Evolutionary conservation across 1,139 yeast species (phyloP), one percentile per base, ranked within the genome.

Genomic region (Pichia sp.): DNA sequence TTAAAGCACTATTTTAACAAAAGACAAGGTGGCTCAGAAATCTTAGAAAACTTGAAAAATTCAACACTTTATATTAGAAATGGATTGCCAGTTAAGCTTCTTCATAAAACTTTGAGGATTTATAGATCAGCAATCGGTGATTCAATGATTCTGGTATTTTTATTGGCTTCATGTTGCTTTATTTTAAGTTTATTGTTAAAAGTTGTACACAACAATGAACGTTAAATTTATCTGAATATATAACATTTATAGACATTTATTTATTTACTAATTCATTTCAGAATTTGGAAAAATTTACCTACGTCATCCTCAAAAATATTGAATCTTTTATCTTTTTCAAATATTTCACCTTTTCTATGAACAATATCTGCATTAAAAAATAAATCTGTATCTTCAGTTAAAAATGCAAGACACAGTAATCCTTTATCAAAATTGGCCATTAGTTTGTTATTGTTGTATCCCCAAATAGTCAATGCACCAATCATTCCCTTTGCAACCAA

Each of bases 401-500:
- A 45, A 48, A 56, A 63, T 34, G 55, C 51, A 35, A 62, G 50
- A 34, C 61, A 58, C 25, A 54, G 44, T n/a, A 58, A 20, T 3
- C 53, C 55, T 18, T 39, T 30, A 35, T 52, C 39, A 6, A 45
- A 22, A 16, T 7, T 11, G 1, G 36, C 4, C 15, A 32, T 18
- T 11, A n/a, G n/a, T n/a, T n/a, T n/a, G n/a, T 11, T 20, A 2
- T 56, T 52, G 26, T 53, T 54, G 38, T 55, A 52, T 1, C 58
- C 46, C 43, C 54, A 62, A 3, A 61, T 51, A 0, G 55, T 46
- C 7, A 64, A 56, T 1, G 67, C 67, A 7, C 60, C 52, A 11
- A 64, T 53, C 65, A 69, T 67, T 3, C 69, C 62, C 37, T 58
- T 58, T 1, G 70, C 65, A 32, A 72, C 71, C 1, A 70, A 48